Evolutionary conservation across 805 yeast genomes (phyloP), one percentile per base, ranked within the genome.

Genomic region (Wickerhamiella hasegawae): DNA sequence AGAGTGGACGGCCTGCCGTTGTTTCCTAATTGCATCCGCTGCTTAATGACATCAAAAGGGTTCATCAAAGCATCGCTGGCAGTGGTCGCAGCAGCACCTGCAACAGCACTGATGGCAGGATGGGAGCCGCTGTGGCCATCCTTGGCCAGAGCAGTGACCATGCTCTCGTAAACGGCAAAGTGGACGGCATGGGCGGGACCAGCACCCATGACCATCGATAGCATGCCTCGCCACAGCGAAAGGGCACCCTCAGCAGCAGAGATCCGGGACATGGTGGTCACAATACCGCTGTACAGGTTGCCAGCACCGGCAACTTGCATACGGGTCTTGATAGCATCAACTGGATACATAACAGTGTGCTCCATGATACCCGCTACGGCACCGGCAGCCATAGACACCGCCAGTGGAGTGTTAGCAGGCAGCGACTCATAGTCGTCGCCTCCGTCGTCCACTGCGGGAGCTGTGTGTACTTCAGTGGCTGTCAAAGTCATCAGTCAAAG

Each of bases 301-400:
- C 41, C 34, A 3, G 57, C 40, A 12, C 52, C 51, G 4, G 55
- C 51, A 12, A 76, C 73, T 55, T 87, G 98, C 87, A 87, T 82
- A 51, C 98, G 66, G 4, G 97, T 90, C 62, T 87, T 87, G 46
- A 87, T 69, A n/a, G 93, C 87, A 55, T 87, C 98, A 28, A 87
- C 73, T 2, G 98, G 98, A 54, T 75, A 87, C 95, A 87, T 83
- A 31, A 87, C 83, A 1, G 94, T 75, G 58, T 87, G 98, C 55
- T 87, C 98, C 96, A 87, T 82, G 38, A 90, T 82, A 19, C 98
- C 98, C n/a, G 98, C 97, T 59, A 84, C 81, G 0, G 96, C 97
- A 9, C 98, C 98, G 2, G 97, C 97, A 10, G 72, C 53, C 41
- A 87, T 66, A 53, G 85, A 93, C 3, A 93, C 81, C 4, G 72